Evolutionary conservation across 1,284 basidiomycete species (phyloP), one percentile per base, ranked within the genome.

Genomic region (Tylopilus orsonianus): DNA sequence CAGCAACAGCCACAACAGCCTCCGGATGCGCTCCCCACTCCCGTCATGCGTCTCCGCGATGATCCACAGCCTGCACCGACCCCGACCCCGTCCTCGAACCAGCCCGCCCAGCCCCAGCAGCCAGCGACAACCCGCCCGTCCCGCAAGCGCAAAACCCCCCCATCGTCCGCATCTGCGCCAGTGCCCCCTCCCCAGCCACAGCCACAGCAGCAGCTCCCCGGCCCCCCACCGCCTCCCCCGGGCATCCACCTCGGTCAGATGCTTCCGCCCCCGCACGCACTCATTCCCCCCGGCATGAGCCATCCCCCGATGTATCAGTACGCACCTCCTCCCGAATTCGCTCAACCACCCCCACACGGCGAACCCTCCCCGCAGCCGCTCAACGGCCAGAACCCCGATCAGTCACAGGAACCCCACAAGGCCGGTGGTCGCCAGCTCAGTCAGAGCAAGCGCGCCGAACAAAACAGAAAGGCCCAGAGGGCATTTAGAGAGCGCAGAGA

Each of bases 381-480:
- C 44, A 54, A 68, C 23, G 59, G 69, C 13, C 46, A 64, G 38
- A n/a, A 18, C 26, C 5, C 26, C n/a, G 62, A 64, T 2, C 23
- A 13, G 5, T 26, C 35, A 10, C 22, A 44, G 26, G 52, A 52
- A 0, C 1, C 20, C 24, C 0, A 7, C 44, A 65, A 64, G 48
- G 19, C 44, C 20, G 63, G 67, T 16, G 75, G 75, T 30, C 72
- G 85, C 42, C 69, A 77, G 20, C 74, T 91, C 40, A 88, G 84
- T 65, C 80, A 78, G 61, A 87, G 82, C 62, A 91, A 91, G 64
- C 79, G 88, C 10, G 90, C 90, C 30, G 90, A 92, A 59, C 89
- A 92, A 71, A 92, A 92, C 66, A 74, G 89, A 57, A 91, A 90
- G 61, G 89, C 89, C 0, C 89, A 92, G 69, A 75, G 90, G 24